Evolutionary conservation across 208 protist genomes (phyloP).

Genomic region (Trypanosoma boissoni): DNA sequence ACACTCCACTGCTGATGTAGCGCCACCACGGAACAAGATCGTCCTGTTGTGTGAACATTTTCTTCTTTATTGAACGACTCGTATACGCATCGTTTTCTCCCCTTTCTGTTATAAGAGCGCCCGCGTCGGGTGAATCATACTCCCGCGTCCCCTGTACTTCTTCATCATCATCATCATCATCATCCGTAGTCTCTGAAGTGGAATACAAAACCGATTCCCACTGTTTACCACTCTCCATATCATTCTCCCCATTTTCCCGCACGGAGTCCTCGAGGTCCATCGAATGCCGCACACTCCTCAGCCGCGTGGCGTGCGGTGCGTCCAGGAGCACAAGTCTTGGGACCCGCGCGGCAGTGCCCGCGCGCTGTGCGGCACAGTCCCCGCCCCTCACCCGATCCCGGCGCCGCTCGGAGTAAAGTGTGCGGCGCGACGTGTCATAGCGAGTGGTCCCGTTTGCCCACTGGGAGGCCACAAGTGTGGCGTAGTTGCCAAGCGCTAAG

Average conservation of each 20-base stretch:
- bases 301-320: conserved; percentile 54
- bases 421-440: conserved; percentile 62
- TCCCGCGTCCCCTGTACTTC: conserved; percentile 17
- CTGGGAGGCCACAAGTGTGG: conserved; percentile 79
- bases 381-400: conserved; percentile 32
- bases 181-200: conserved; percentile 18
- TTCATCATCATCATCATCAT: conserved; percentile 17
- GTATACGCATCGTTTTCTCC: neutral
- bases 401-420: conserved; percentile 61
- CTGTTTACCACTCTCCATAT: no score
- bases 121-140: no score
- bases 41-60: conserved; percentile 51
- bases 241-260: neutral
- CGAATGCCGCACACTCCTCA: conserved; percentile 32
- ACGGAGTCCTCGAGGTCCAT: neutral
- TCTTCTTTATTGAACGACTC: conserved; percentile 16
- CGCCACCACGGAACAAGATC: conserved; percentile 69
- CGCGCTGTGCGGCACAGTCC: neutral
- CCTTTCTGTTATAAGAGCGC: neutral
- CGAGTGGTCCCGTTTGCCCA: conserved; percentile 81
- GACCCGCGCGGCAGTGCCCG: conserved; percentile 26
- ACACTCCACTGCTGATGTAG: conserved; percentile 76
- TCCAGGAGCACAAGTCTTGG: conserved; percentile 74
- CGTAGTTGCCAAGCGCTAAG: conserved; percentile 81
- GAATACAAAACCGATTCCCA: no score